These are phyloP conservation scores for Psilocybe azurescens DNA, from an alignment of 768 basidiomycete genomes.

Conservation along the genomic window DNA sequence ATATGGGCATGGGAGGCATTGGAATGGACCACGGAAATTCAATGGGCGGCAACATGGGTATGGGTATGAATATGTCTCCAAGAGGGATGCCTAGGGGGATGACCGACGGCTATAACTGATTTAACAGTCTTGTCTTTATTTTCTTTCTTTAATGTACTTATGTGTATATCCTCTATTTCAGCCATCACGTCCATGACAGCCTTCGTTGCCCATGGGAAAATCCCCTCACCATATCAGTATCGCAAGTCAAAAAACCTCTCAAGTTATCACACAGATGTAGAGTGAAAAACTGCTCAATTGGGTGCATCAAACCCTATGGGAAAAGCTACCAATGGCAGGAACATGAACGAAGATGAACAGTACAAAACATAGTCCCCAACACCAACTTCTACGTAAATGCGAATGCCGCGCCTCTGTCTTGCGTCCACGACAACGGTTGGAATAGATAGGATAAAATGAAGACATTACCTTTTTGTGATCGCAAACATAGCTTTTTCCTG, in stretches of 20 bases:
- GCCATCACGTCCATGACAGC: background rate
- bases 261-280: background rate
- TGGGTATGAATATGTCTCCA: slow-evolving; percentile 26
- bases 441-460: background rate
- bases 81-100: slow-evolving; percentile 16
- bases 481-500: no score
- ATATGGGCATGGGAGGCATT: slow-evolving; percentile 6
- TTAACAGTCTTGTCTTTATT: background rate
- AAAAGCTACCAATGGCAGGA: slow-evolving; percentile 11
- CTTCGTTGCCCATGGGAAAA: no score
- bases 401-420: background rate
- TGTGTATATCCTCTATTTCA: background rate
- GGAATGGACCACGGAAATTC: slow-evolving; percentile 12
- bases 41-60: slow-evolving; percentile 17
- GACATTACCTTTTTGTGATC: no score
- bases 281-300: background rate
- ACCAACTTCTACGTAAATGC: background rate
- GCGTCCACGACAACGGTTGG: background rate
- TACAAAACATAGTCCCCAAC: background rate
- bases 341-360: slow-evolving; percentile 4
- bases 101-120: slow-evolving; percentile 10
- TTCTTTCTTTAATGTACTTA: slow-evolving; percentile 1
- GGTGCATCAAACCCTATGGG: slow-evolving; percentile 10
- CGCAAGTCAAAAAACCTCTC: background rate
- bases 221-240: no score